These are phyloP conservation scores for Leccinum pellstonianum DNA, from an alignment of 768 basidiomycete species.

Conservation along the genomic window DNA sequence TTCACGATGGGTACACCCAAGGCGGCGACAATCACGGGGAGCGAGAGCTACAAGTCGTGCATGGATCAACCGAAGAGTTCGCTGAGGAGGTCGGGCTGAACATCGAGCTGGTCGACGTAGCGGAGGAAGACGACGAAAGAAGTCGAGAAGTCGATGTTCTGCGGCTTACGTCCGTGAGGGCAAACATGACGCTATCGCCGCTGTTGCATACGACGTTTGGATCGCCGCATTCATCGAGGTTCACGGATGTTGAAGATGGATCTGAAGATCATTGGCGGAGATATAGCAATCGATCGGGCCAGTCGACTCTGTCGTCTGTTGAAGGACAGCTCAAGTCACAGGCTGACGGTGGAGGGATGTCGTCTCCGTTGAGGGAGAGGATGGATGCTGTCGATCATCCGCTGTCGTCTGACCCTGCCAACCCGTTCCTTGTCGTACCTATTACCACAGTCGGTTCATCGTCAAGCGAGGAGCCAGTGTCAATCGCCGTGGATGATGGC, in stretches of 20 bases:
- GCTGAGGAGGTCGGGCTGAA: constrained; percentile 1
- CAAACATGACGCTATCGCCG: constrained; percentile 30
- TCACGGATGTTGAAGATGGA: constrained; percentile 31
- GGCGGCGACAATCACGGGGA: constrained; percentile 20
- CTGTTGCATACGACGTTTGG: constrained; percentile 43
- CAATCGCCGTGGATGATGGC: constrained; percentile 21
- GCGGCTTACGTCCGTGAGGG: constrained; percentile 2
- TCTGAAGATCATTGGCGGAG: constrained; percentile 23
- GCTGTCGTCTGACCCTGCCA: neutral
- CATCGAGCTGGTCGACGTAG: constrained; percentile 16
- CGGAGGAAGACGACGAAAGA: constrained; percentile 11
- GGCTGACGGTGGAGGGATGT: constrained; percentile 15
- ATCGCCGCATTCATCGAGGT: constrained; percentile 36
- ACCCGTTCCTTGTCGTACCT: neutral
- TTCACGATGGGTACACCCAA: constrained; percentile 26
- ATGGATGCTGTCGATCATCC: constrained; percentile 15
- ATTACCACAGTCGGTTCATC: neutral
- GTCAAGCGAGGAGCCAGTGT: constrained; percentile 2
- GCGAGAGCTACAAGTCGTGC: constrained; percentile 16
- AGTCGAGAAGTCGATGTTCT: constrained; percentile 11
- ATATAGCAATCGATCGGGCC: constrained; percentile 15
- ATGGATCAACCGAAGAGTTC: constrained; percentile 20
- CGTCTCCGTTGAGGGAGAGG: constrained; percentile 18
- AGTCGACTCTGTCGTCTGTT: constrained; percentile 14
- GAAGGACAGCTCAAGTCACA: constrained; percentile 17